Percentiles rank a stretch among this genome's conserved stretches.
phyloP scores from a whole-genome alignment of 2,329 filamentous ascomycete genomes.

The Emericellopsis cladophorae region DNA sequence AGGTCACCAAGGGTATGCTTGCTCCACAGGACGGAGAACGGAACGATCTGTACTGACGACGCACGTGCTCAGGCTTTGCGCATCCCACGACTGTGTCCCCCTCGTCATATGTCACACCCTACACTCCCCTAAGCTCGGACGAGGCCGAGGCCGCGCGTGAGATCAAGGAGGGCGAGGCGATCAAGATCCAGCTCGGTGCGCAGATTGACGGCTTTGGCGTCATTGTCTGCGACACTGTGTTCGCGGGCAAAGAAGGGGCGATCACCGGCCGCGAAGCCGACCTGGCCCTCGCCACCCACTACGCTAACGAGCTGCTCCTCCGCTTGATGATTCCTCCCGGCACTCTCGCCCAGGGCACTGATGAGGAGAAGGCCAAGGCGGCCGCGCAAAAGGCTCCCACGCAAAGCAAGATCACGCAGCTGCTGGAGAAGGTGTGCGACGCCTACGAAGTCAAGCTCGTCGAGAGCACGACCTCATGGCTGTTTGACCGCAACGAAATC shows the following conservation, averaged over 20 bases:
- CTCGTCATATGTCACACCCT: conserved; percentile 87
- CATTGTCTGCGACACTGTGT: conserved; percentile 87
- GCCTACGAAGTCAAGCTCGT: conserved; percentile 85
- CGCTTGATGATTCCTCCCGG: conserved; percentile 88
- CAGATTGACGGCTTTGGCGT: conserved; percentile 96
- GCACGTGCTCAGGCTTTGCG: conserved; percentile 53
- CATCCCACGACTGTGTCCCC: conserved; percentile 95
- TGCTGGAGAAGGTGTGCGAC: conserved; percentile 87
- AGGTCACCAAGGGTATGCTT: conserved; percentile 72
- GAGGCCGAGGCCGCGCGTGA: conserved; percentile 67
- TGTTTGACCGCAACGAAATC: conserved; percentile 94
- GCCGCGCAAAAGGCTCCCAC: conserved; percentile 69
- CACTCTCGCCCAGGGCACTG: conserved; percentile 65
- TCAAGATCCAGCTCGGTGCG: conserved; percentile 98
- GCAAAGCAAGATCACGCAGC: conserved; percentile 72
- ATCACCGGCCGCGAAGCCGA: conserved; percentile 73
- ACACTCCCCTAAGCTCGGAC: conserved; percentile 84
- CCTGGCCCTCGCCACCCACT: conserved; percentile 80
- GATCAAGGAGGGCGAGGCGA: conserved; percentile 72
- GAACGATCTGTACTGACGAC: conserved; percentile 5
- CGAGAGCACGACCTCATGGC: conserved; percentile 96
- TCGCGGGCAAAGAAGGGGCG: conserved; percentile 55
- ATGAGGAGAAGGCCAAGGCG: conserved; percentile 93
- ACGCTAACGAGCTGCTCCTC: conserved; percentile 88
- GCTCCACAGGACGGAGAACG: background rate